Base-by-base conservation (phyloP, 2,329 filamentous ascomycete species). In the Westerdykella sp. region DNA sequence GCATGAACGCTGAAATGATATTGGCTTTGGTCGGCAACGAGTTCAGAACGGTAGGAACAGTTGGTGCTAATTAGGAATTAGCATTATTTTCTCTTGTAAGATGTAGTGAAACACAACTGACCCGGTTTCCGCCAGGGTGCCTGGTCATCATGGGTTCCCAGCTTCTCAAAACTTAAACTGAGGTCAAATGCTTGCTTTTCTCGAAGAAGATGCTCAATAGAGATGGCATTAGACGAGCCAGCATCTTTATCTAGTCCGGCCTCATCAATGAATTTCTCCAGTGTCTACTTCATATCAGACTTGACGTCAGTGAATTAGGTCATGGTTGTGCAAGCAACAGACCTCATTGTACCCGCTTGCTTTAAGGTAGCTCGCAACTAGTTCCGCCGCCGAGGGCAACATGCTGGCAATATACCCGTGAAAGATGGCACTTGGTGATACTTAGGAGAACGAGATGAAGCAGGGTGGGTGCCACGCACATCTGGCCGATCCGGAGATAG, bases 131-230 rank as follows among this genome's bases (percentile, higher is more conserved):
- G 67, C 78, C 78, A 81, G 34, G 58, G 54, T 42, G 57, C 60
- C 14, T 68, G 60, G 11, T 48, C 63, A 43, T 73, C 68, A n/a
- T 71, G 62, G 1, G 71, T 47, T 5, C 71, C 74, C 37, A 76
- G 59, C 54, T 76, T 78, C 55, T 82, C 79, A 47, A 80, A 80
- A 3, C 66, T 69, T 21, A 75, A 57, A 43, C 68, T 77, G 11
- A 77, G 57, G 53, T 83, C 79, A 50, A 77, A 82, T 0, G 66
- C 67, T 53, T 70, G 73, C 64, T 82, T 83, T 62, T 83, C 79
- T 39, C 79, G 71, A 6, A 83, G 66, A n/a, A 82, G 67, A 36
- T 73, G 67, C 53, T 83, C 79, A 41, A 83, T 72, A 2, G 78
- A 80, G 58, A 79, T 66, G 41, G 72, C 67, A 23, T 67, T 66